Percentiles rank a stretch among this genome's conserved stretches.
Conservation (phyloP, 768 basidiomycete species). For the Strobilomyces dryophilus region DNA sequence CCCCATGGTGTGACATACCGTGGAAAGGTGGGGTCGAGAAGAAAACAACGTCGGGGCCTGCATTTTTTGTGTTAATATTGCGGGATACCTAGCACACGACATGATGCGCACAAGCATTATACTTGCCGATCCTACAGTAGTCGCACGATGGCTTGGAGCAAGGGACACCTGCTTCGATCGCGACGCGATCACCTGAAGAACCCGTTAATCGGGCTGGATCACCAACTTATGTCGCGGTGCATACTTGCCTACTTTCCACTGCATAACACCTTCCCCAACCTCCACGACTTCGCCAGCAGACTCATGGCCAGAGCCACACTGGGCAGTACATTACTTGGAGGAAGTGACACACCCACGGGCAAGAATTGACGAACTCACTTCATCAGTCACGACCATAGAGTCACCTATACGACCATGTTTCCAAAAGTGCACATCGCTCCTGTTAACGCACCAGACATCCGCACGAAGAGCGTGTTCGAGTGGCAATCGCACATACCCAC, state of each 20-base stretch:
- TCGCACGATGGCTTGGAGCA: conserved; percentile 60
- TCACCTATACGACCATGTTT: conserved; percentile 65
- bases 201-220: neutral
- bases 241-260: conserved; percentile 54
- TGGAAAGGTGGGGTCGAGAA: conserved; percentile 71
- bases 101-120: conserved; percentile 49
- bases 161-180: conserved; percentile 66
- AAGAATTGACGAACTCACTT: conserved; percentile 33
- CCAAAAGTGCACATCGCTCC: conserved; percentile 75
- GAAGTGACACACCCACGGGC: neutral
- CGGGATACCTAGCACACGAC: too few relatives aligned
- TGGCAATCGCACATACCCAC: conserved; percentile 43
- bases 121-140: conserved; percentile 57
- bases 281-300: conserved; percentile 65
- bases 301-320: conserved; percentile 71
- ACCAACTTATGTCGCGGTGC: neutral
- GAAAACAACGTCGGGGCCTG: conserved; percentile 49
- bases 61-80: conserved; percentile 1
- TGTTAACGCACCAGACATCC: conserved; percentile 17
- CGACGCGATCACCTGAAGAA: conserved; percentile 55
- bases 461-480: neutral
- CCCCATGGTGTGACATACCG: conserved; percentile 33
- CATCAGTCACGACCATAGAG: conserved; percentile 67
- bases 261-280: conserved; percentile 60
- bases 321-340: neutral